A percentile compares a stretch with the other conserved stretches of the same genome.
phyloP scores from a whole-genome alignment of 2,329 filamentous ascomycete genomes.

The Pseudogymnoascus sp. region DNA sequence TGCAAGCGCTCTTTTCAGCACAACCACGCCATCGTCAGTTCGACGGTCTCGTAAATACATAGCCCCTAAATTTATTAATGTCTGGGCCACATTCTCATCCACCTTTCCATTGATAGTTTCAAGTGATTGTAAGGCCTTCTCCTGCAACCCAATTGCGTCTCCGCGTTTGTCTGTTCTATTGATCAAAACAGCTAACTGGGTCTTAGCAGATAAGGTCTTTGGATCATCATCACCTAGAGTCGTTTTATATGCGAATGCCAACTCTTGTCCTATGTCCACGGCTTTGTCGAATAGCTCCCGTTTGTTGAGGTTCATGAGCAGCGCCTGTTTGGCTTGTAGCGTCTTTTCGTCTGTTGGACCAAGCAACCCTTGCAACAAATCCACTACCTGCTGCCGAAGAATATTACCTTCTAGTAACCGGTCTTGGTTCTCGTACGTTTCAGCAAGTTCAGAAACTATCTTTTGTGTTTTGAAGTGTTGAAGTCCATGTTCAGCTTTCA shows the following conservation, averaged over 20 bases:
- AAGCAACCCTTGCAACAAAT: background rate
- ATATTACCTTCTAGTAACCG: background rate
- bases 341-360: background rate
- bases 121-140: background rate
- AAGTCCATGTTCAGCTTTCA: background rate
- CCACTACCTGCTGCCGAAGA: background rate
- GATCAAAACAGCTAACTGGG: background rate
- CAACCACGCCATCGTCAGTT: background rate
- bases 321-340: background rate
- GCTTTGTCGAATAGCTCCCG: background rate
- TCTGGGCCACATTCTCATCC: background rate
- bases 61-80: background rate
- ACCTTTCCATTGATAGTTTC: background rate
- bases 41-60: background rate
- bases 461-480: background rate
- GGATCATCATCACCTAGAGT: background rate
- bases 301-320: background rate
- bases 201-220: background rate
- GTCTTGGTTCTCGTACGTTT: background rate
- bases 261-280: background rate
- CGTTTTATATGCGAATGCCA: background rate
- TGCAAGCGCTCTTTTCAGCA: background rate
- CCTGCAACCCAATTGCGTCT: background rate
- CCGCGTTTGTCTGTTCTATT: background rate
- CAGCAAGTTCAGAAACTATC: background rate